phyloP scores from a whole-genome alignment of 495 filamentous ascomycete genomes.

The Beverwykella pulmonaria region DNA sequence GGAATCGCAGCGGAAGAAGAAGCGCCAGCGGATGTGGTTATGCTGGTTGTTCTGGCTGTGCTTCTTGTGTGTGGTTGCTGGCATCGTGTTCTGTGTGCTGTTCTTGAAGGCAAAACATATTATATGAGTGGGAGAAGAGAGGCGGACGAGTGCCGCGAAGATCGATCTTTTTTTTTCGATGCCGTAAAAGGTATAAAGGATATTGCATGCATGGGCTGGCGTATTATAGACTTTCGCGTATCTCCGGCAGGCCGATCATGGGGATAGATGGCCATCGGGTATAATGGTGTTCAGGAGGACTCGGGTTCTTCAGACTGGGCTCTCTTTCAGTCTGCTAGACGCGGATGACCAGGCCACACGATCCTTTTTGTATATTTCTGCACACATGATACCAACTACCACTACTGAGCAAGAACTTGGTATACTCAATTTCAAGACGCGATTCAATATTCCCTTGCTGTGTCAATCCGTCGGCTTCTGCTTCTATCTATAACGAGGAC shows the following conservation, averaged over 20 bases:
- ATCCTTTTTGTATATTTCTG: neutral
- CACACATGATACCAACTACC: neutral
- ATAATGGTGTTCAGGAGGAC: neutral
- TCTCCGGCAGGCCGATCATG: neutral
- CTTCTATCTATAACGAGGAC: no score
- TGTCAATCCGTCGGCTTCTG: no score
- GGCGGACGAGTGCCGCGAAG: neutral
- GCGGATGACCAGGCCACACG: neutral
- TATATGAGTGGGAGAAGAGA: constrained; percentile 10
- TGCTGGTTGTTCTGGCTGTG: constrained; percentile 49
- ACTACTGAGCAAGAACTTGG: neutral
- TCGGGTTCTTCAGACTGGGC: neutral
- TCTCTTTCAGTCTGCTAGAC: neutral
- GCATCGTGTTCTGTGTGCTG: constrained; percentile 43
- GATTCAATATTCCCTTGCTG: neutral
- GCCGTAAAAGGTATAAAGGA: neutral
- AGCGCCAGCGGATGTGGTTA: constrained; percentile 41
- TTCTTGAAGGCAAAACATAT: constrained; percentile 43
- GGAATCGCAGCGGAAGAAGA: constrained; percentile 45
- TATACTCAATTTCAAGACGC: neutral
- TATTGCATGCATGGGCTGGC: neutral
- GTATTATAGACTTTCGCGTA: neutral
- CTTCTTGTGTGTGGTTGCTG: constrained; percentile 46
- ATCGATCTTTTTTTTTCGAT: neutral
- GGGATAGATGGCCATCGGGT: neutral